Conservation (phyloP, 2,329 filamentous ascomycete genomes). For the Beauveria caledonica region DNA sequence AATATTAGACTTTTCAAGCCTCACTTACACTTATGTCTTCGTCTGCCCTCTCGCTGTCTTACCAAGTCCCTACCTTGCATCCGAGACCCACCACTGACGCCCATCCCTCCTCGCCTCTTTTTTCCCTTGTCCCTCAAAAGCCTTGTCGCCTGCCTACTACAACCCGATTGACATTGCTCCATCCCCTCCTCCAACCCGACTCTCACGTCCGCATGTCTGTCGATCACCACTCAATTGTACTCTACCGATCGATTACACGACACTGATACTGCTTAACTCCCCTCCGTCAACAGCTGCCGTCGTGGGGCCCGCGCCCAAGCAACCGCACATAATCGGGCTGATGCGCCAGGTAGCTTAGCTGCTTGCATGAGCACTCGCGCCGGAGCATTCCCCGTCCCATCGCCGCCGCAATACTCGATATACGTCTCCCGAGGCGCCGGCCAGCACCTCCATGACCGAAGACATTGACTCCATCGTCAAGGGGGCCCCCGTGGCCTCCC, state of each 20-base stretch:
- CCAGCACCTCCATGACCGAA: conserved; percentile 46
- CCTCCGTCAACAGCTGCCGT: background rate
- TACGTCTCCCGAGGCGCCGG: background rate
- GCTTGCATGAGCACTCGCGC: background rate
- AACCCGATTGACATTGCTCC: background rate
- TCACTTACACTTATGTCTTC: too few relatives aligned
- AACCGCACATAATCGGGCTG: background rate
- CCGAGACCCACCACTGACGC: background rate
- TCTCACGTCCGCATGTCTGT: background rate
- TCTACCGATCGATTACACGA: background rate
- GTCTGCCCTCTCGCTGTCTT: too few relatives aligned
- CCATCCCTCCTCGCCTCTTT: background rate
- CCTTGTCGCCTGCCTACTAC: background rate
- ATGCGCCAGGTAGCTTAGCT: background rate
- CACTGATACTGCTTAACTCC: background rate
- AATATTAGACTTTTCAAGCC: too few relatives aligned
- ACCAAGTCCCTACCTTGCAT: background rate
- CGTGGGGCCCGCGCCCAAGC: background rate
- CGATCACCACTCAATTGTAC: background rate
- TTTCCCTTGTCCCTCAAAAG: background rate
- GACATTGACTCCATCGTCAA: conserved; percentile 86
- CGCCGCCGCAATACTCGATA: background rate
- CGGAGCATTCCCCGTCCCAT: background rate
- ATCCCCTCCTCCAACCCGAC: background rate
- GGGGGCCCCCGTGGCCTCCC: conserved; percentile 35